Evolutionary conservation across 257 asterid genomes (phyloP).

Genomic region (Osmanthus fragrans): DNA sequence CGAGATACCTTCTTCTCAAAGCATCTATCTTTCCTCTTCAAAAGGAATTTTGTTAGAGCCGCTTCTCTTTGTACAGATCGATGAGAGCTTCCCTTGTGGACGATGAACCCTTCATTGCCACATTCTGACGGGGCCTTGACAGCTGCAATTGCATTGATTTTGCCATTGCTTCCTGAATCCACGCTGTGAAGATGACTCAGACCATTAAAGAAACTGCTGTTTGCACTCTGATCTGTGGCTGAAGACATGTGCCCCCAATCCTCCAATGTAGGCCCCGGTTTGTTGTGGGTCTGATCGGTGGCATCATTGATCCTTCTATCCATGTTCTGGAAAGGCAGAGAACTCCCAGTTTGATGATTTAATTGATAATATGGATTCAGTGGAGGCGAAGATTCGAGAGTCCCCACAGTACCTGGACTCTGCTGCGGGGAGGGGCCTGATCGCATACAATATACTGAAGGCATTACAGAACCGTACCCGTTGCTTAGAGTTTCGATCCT

Average conservation of each 20-base stretch:
- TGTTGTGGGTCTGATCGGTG: conserved; percentile 42
- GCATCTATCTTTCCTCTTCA: conserved; percentile 94
- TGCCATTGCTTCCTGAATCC: conserved; percentile 40
- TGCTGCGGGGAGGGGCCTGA: conserved; percentile 42
- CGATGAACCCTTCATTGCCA: conserved; percentile 41
- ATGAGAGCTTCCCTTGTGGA: conserved; percentile 47
- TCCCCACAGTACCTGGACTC: conserved; percentile 46
- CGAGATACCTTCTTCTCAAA: conserved; percentile 83
- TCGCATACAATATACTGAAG: conserved; percentile 37
- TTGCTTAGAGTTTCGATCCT: conserved; percentile 29
- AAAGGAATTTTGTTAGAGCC: conserved; percentile 79
- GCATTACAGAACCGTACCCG: conserved; percentile 31
- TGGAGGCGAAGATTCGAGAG: conserved; percentile 42
- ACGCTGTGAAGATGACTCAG: conserved; percentile 32
- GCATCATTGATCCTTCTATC: conserved; percentile 43
- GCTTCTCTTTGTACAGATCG: conserved; percentile 77
- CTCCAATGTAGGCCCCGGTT: conserved; percentile 38
- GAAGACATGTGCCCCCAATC: conserved; percentile 50
- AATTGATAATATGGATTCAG: conserved; percentile 28
- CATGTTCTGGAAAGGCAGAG: conserved; percentile 41
- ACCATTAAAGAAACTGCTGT: conserved; percentile 56
- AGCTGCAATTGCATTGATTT: conserved; percentile 27
- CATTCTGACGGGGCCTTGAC: conserved; percentile 37
- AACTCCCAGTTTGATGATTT: conserved; percentile 34
- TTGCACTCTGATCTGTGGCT: conserved; percentile 59